phyloP scores from a whole-genome alignment of 139 green algal species.

The Microglena sp. region DNA sequence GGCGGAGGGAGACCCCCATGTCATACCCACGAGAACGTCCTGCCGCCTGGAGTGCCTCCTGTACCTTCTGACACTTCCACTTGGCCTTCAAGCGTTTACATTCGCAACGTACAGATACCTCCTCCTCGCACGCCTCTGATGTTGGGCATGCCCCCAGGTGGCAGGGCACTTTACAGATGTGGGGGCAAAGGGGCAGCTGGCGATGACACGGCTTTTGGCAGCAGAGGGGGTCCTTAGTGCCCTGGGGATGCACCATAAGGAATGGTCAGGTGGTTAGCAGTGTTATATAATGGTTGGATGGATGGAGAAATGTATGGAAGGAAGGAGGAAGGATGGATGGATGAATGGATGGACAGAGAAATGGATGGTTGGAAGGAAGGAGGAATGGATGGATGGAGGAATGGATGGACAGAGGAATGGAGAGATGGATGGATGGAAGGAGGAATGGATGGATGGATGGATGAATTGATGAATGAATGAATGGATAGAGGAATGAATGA shows the following conservation, averaged over 20 bases:
- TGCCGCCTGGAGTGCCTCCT: slow-evolving; percentile 24
- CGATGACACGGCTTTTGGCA: slow-evolving; percentile 55
- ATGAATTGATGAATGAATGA: too few species aligned
- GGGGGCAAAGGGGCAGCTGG: slow-evolving; percentile 43
- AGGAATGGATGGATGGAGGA: too few species aligned
- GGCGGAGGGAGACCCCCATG: slow-evolving; percentile 23
- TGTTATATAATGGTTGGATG: too few species aligned
- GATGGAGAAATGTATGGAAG: too few species aligned
- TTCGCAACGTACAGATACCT: slow-evolving; percentile 54
- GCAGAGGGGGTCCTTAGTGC: slow-evolving; percentile 15
- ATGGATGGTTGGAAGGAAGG: too few species aligned
- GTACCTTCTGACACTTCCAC: slow-evolving; percentile 46
- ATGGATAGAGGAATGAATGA: too few species aligned
- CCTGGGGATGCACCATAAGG: not conserved
- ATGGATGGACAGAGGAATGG: too few species aligned
- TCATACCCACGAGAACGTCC: slow-evolving; percentile 23
- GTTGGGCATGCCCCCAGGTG: slow-evolving; percentile 50
- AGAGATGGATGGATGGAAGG: too few species aligned
- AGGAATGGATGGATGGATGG: too few species aligned
- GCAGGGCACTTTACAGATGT: slow-evolving; percentile 48
- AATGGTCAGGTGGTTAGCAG: too few species aligned
- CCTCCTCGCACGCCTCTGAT: slow-evolving; percentile 28
- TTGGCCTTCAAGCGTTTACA: slow-evolving; percentile 55
- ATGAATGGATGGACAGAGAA: too few species aligned
- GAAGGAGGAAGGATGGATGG: too few species aligned